These are phyloP conservation scores for Solanum hybrid DNA, from an alignment of 305 asterid genomes.

Conservation along the genomic window DNA sequence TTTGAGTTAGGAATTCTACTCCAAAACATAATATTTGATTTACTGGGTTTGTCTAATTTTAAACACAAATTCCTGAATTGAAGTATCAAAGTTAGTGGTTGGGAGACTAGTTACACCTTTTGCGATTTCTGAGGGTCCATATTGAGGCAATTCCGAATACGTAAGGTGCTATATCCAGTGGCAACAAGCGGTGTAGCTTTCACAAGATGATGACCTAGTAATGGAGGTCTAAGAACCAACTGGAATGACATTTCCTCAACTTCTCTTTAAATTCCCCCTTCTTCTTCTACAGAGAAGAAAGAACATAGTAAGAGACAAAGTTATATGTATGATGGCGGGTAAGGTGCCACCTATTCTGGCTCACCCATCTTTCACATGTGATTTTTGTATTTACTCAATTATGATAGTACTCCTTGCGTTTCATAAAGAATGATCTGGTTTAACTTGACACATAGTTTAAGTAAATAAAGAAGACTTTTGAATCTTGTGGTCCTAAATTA, in stretches of 20 bases:
- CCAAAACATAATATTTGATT: neutral
- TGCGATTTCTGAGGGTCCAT: constrained; percentile 14
- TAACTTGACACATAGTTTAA: too few relatives aligned
- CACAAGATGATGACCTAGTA: neutral
- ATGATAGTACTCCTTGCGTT: too few relatives aligned
- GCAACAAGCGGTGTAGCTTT: neutral
- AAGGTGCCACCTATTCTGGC: neutral
- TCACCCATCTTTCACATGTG: neutral
- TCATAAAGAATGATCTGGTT: too few relatives aligned
- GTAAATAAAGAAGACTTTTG: too few relatives aligned
- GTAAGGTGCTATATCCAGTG: constrained; percentile 3
- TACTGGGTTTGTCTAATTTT: neutral
- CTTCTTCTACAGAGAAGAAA: neutral
- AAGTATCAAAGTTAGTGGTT: neutral
- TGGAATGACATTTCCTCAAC: constrained; percentile 12
- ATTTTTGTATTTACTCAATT: too few relatives aligned
- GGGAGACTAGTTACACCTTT: constrained; percentile 7
- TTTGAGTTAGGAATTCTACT: neutral
- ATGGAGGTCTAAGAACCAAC: constrained; percentile 10
- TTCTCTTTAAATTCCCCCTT: neutral
- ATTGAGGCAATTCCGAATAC: neutral
- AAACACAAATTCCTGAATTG: neutral
- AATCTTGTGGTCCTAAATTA: too few relatives aligned
- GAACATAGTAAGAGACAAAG: neutral
- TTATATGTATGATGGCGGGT: neutral